Evolutionary conservation across 805 yeast genomes (phyloP).

Genomic region (Vanderwaltozyma yarrowii): DNA sequence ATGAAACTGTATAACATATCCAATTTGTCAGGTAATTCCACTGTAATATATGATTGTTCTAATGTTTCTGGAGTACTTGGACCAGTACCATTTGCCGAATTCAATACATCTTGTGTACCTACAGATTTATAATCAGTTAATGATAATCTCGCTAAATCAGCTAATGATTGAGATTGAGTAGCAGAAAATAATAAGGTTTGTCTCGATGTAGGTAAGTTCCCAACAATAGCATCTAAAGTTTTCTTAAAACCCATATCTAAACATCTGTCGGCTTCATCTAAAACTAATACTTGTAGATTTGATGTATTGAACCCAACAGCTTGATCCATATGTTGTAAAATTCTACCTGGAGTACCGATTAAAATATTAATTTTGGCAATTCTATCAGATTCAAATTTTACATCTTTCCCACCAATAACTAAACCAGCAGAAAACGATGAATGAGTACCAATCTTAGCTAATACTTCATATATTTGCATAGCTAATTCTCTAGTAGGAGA

Average conservation of each 20-base stretch:
- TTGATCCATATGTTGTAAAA: slow-evolving; percentile 85
- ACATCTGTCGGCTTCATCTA: slow-evolving; percentile 90
- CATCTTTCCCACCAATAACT: slow-evolving; percentile 90
- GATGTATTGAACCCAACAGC: slow-evolving; percentile 68
- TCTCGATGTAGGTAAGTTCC: slow-evolving; percentile 66
- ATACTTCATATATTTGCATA: slow-evolving; percentile 80
- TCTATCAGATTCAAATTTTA: slow-evolving; percentile 70
- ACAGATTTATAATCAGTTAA: slow-evolving; percentile 36
- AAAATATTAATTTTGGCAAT: slow-evolving; percentile 69
- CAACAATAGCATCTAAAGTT: slow-evolving; percentile 70
- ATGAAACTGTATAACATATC: slow-evolving; percentile 81
- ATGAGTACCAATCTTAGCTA: slow-evolving; percentile 68
- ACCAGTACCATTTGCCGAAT: slow-evolving; percentile 50
- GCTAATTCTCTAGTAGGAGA: slow-evolving; percentile 91
- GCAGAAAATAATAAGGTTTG: slow-evolving; percentile 84
- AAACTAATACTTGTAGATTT: slow-evolving; percentile 65
- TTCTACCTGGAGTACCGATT: slow-evolving; percentile 87
- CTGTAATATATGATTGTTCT: slow-evolving; percentile 71
- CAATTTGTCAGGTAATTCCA: slow-evolving; percentile 69
- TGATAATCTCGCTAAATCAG: slow-evolving; percentile 69
- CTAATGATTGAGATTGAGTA: slow-evolving; percentile 75
- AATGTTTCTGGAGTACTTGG: slow-evolving; percentile 69
- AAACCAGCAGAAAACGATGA: slow-evolving; percentile 78
- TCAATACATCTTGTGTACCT: slow-evolving; percentile 38
- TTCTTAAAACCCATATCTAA: slow-evolving; percentile 88